phyloP scores from a whole-genome alignment of 768 basidiomycete genomes.

The Termitomyces sp. region DNA sequence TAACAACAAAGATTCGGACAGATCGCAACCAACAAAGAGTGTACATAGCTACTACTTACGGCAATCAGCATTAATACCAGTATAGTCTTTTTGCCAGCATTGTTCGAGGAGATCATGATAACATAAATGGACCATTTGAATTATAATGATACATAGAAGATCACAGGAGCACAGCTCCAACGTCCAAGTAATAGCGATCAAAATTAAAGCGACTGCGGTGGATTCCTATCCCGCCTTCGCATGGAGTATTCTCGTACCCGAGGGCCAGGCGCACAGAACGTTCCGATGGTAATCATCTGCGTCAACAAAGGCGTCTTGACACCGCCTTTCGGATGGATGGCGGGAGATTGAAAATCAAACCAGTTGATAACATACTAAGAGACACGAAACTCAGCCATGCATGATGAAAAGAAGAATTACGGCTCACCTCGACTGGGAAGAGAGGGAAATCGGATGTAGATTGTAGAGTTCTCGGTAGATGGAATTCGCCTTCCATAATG shows the following conservation, averaged over 20 bases:
- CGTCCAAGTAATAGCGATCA: background rate
- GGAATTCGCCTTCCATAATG: conserved; percentile 16
- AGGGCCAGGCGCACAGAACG: conserved; percentile 8
- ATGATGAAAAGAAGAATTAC: too few relatives aligned
- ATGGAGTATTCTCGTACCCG: conserved; percentile 6
- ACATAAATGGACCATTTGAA: too few relatives aligned
- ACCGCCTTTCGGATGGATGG: background rate
- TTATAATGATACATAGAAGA: too few relatives aligned
- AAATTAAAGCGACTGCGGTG: background rate
- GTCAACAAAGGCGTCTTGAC: background rate
- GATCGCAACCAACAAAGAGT: too few relatives aligned
- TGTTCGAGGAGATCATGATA: too few relatives aligned
- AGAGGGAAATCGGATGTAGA: conserved; percentile 13
- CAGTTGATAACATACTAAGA: conserved; percentile 7
- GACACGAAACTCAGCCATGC: background rate
- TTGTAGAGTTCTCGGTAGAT: conserved; percentile 9
- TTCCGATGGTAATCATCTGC: conserved; percentile 6
- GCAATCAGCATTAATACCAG: too few relatives aligned
- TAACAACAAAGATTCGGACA: background rate
- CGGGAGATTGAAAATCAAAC: conserved; percentile 3
- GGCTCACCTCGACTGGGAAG: conserved; percentile 14
- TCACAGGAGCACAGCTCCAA: background rate
- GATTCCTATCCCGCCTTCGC: background rate
- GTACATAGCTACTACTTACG: too few relatives aligned
- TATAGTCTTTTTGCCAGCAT: too few relatives aligned